These are phyloP conservation scores for Colletotrichum simmondsii DNA, from an alignment of 2,329 filamentous ascomycete species.

Conservation along the genomic window DNA sequence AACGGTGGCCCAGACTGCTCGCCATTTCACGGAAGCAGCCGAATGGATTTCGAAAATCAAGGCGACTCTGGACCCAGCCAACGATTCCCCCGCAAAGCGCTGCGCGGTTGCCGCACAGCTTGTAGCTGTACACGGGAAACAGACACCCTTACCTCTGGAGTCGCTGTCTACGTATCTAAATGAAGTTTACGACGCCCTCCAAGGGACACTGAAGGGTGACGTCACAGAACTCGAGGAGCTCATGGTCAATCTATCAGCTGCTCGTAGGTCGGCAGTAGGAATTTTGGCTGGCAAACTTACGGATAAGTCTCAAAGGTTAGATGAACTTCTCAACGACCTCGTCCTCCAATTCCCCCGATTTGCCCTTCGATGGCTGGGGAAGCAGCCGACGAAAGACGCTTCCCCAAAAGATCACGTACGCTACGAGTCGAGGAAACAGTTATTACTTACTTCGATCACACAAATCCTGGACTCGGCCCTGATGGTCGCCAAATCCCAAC, in stretches of 20 bases:
- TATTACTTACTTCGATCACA: slow-evolving; percentile 62
- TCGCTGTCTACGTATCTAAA: slow-evolving; percentile 55
- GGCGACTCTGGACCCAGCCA: slow-evolving; percentile 46
- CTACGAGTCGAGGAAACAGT: slow-evolving; percentile 69
- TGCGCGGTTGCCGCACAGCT: slow-evolving; percentile 66
- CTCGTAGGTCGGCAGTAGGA: slow-evolving; percentile 65
- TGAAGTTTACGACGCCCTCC: slow-evolving; percentile 64
- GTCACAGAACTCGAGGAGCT: slow-evolving; percentile 70
- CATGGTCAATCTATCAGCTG: slow-evolving; percentile 64
- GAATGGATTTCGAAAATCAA: slow-evolving; percentile 64
- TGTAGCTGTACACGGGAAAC: slow-evolving; percentile 64
- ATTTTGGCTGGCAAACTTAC: slow-evolving; percentile 46
- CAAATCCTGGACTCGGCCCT: slow-evolving; percentile 71
- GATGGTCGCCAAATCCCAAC: slow-evolving; percentile 63
- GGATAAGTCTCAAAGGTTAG: slow-evolving; percentile 34
- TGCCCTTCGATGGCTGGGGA: slow-evolving; percentile 70
- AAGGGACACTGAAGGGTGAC: slow-evolving; percentile 69
- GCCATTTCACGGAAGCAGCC: slow-evolving; percentile 61
- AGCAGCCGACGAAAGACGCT: slow-evolving; percentile 61
- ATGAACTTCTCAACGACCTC: slow-evolving; percentile 62
- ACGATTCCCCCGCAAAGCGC: slow-evolving; percentile 60
- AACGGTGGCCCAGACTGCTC: slow-evolving; percentile 57
- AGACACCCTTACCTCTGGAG: slow-evolving; percentile 45
- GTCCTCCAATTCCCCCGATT: slow-evolving; percentile 70
- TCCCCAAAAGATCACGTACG: slow-evolving; percentile 68